Base-by-base conservation (phyloP, 768 basidiomycete genomes). In the Boletus bicolor region DNA sequence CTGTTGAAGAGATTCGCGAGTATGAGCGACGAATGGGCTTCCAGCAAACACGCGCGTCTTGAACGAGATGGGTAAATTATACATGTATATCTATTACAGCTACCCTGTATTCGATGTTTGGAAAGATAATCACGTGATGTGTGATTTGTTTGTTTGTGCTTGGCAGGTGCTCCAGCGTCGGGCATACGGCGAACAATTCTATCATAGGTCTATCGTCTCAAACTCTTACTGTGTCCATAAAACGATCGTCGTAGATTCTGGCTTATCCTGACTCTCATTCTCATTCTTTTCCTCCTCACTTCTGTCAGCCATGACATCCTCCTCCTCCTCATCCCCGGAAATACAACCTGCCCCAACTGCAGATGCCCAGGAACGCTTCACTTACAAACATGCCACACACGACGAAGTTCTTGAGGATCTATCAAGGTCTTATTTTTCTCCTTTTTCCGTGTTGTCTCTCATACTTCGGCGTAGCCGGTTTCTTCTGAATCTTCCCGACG, bases 11-110 rank as follows among this genome's bases (percentile, higher is more conserved):
- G 72, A 86, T 95, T 73, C 75, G 79, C 55, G 90, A 93, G 59
- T 98, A 98, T 69, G 93, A 87, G 5, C 80, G 81, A 64, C 79
- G 90, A 54, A 98, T 98, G 96, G 94, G 95, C 7, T 98, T 83
- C 72, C 80, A 76, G 63, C 64, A 69, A 69, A 58, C 56, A 21
- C 51, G 24, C 12, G 38, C 49, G 28, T 64, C 62, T 49, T 73
- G 57, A 63, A 34, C 2, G 35, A 32, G 7, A 51, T 17, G 4
- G 32, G 32, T 53, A 67, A 43, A 47, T 57, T 58, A 58, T 64
- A 38, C 41, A 44, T 30, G 39, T 59, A 39, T 49, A 42, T 49
- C 36, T 52, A 37, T 21, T n/a, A 30, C 44, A 19, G 11, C n/a
- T 8, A 19, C 11, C 11, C 5, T 12, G 39, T 7, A 30, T 7